Percentiles rank a stretch among this genome's conserved stretches.
These are phyloP conservation scores for Microbotryomycetes sp. DNA, from an alignment of 1,284 basidiomycete species.

Conservation along the genomic window DNA sequence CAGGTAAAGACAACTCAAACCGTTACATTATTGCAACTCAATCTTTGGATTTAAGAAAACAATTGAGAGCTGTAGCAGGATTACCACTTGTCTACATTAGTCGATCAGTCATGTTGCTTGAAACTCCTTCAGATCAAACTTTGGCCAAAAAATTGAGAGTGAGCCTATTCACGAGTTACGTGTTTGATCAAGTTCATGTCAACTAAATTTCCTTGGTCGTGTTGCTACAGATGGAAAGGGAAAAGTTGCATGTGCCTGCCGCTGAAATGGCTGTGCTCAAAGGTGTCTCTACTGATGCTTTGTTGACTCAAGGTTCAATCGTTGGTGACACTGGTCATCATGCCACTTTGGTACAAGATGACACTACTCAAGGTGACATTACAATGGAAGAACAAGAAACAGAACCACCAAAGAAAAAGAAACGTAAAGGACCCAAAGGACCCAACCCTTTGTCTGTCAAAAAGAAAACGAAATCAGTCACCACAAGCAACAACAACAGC, in stretches of 20 bases:
- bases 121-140: slow-evolving; percentile 73
- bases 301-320: neutral
- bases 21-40: slow-evolving; percentile 81
- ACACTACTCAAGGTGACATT: slow-evolving; percentile 31
- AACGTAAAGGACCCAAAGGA: slow-evolving; percentile 62
- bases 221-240: slow-evolving; percentile 30
- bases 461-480: slow-evolving; percentile 60
- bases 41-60: slow-evolving; percentile 58
- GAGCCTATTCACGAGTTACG: slow-evolving; percentile 35
- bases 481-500: slow-evolving; percentile 28
- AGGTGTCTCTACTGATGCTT: slow-evolving; percentile 2
- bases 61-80: slow-evolving; percentile 64
- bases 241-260: slow-evolving; percentile 46
- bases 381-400: slow-evolving; percentile 15
- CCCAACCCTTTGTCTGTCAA: slow-evolving; percentile 90
- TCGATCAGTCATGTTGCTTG: slow-evolving; percentile 80
- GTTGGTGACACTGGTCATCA: slow-evolving; percentile 47
- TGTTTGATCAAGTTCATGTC: neutral
- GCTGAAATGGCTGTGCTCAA: slow-evolving; percentile 39
- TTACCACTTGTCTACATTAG: slow-evolving; percentile 83
- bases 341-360: slow-evolving; percentile 1
- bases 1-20: slow-evolving; percentile 82
- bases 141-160: slow-evolving; percentile 60
- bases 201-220: neutral
- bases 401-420: slow-evolving; percentile 49